phyloP scores from a whole-genome alignment of 768 basidiomycete genomes.

The Tulasnella sp. region DNA sequence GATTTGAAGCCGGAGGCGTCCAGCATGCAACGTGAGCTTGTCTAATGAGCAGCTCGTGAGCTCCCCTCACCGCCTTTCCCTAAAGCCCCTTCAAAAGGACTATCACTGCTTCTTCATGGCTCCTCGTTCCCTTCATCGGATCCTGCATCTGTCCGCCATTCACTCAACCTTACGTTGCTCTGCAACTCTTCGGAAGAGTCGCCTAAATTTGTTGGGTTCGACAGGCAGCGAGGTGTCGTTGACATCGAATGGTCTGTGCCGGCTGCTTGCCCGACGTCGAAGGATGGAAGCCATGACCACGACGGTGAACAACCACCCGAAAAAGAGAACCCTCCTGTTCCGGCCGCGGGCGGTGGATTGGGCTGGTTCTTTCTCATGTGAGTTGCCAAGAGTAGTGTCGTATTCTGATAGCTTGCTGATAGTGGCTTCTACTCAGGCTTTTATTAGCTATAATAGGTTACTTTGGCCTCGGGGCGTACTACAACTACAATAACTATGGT shows the following conservation, averaged over 20 bases:
- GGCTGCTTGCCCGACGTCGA: slow-evolving; percentile 50
- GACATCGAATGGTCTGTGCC: slow-evolving; percentile 59
- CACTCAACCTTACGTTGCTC: slow-evolving; percentile 55
- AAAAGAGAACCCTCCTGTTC: slow-evolving; percentile 31
- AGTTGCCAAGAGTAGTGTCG: slow-evolving; percentile 34
- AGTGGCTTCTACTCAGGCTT: slow-evolving; percentile 40
- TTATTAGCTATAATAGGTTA: slow-evolving; percentile 65
- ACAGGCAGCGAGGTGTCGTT: slow-evolving; percentile 56
- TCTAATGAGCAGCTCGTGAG: neutral
- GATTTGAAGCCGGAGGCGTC: slow-evolving; percentile 34
- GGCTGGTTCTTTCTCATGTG: slow-evolving; percentile 87
- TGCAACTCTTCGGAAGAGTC: slow-evolving; percentile 43
- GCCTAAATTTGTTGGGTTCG: slow-evolving; percentile 50
- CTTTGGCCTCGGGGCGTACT: slow-evolving; percentile 74
- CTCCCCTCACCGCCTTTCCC: neutral
- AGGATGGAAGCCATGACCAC: slow-evolving; percentile 30
- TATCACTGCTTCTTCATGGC: slow-evolving; percentile 58
- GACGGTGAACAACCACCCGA: slow-evolving; percentile 3
- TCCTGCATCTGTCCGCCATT: slow-evolving; percentile 49
- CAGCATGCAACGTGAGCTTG: slow-evolving; percentile 18
- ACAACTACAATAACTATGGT: slow-evolving; percentile 85
- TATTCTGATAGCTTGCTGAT: neutral
- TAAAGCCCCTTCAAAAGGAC: slow-evolving; percentile 48
- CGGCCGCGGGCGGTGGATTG: slow-evolving; percentile 62
- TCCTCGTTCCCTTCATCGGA: slow-evolving; percentile 54